A percentile compares a stretch with the other conserved stretches of the same genome.
These are phyloP conservation scores for Hysterium pulicare DNA, from an alignment of 2,329 filamentous ascomycete species.

Conservation along the genomic window DNA sequence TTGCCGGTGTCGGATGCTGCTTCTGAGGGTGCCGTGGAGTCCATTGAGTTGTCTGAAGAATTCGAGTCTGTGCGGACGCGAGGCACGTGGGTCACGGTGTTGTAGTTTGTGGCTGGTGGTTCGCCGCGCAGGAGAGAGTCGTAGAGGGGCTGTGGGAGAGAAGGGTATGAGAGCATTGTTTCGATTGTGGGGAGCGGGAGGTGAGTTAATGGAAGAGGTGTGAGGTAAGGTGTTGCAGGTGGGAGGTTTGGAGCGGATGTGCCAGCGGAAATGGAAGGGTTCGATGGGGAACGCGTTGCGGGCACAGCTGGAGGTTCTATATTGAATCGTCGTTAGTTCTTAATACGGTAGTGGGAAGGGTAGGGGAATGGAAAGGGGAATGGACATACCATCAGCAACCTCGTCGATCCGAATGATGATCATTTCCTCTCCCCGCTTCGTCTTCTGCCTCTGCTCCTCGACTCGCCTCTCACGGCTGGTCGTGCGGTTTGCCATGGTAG, in stretches of 20 bases:
- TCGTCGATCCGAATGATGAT: neutral
- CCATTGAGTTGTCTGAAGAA: constrained; percentile 7
- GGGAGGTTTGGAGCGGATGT: neutral
- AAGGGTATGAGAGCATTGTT: constrained; percentile 13
- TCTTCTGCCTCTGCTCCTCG: neutral
- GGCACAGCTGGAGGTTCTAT: too few relatives aligned
- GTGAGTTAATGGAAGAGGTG: neutral
- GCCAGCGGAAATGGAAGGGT: neutral
- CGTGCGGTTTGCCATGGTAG: constrained; percentile 13
- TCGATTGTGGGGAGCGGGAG: constrained; percentile 17
- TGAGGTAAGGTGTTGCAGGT: constrained; percentile 3
- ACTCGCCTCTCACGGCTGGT: neutral
- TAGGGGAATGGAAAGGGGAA: too few relatives aligned
- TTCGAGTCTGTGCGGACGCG: constrained; percentile 7
- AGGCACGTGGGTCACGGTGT: constrained; percentile 12
- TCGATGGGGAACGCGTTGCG: neutral
- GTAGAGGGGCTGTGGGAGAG: constrained; percentile 10
- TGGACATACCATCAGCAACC: neutral
- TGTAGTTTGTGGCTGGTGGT: constrained; percentile 9
- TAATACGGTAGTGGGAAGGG: too few relatives aligned
- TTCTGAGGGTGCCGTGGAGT: neutral
- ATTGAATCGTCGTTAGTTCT: too few relatives aligned
- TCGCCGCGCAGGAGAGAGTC: constrained; percentile 10
- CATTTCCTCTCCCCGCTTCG: neutral
- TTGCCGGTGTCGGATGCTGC: neutral